These are phyloP conservation scores for Gyrodon lividus DNA, from an alignment of 768 basidiomycete genomes.

Conservation along the genomic window DNA sequence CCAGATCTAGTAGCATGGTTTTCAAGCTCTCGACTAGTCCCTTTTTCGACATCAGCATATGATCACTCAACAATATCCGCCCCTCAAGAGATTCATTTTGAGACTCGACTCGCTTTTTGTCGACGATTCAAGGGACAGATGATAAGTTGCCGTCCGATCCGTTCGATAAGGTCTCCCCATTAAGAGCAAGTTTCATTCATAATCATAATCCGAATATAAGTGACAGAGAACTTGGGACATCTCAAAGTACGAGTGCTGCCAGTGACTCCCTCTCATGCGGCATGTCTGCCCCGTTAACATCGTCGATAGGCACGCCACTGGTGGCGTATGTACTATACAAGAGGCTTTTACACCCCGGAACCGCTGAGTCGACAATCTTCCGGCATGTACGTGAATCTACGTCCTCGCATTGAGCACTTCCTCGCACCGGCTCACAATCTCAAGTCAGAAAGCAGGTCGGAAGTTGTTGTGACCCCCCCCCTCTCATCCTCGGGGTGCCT, in stretches of 20 bases:
- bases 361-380: not conserved
- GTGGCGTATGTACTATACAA: not conserved
- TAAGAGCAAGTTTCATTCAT: not conserved
- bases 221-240: not conserved
- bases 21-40: not conserved
- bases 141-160: not conserved
- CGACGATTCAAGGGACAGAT: not conserved
- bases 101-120: not conserved
- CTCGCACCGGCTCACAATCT: not conserved
- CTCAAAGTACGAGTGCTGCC: not conserved
- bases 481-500: not conserved
- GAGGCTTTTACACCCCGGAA: not conserved
- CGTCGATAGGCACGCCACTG: slow-evolving; percentile 8
- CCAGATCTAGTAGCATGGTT: not conserved
- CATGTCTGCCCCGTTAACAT: slow-evolving; percentile 3
- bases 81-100: not conserved
- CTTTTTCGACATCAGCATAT: not conserved
- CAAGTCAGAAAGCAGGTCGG: not conserved
- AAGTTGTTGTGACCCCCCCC: not conserved
- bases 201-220: not conserved
- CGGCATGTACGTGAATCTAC: not conserved
- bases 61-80: not conserved
- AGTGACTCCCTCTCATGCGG: not conserved
- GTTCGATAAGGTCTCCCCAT: not conserved
- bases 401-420: not conserved